Base-by-base conservation (phyloP, 169 alveolate species). In the Cyclospora cayetanensis region DNA sequence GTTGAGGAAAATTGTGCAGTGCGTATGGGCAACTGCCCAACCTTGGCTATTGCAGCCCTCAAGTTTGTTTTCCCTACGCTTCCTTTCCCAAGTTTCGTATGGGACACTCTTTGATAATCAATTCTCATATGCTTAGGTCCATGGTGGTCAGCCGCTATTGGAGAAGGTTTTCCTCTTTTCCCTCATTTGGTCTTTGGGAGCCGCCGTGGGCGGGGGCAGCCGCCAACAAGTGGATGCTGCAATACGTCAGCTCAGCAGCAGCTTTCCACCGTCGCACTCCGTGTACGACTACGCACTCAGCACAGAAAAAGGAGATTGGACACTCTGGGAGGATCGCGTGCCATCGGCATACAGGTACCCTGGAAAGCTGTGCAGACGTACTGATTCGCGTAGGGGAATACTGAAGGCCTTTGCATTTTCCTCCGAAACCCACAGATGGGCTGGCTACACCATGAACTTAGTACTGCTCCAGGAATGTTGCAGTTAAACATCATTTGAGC, bases 181-280 rank as follows among this genome's bases (percentile, higher is more conserved):
- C 34, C 90, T 97, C 31, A 93, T 97, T n/a, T 98, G 99, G 99
- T 96, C 98, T 20, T 80, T 98, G 90, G 99, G 99, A 7, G 98
- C 97, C 0, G 94, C 98, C 20, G 98, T 97, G 65, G 97, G 97
- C 60, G 99, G 96, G 86, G 95, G 93, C 90, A 96, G 98, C 88
- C 92, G 99, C 65, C 94, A 93, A 31, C 91, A 92, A 22, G 91
- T 98, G 43, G 97, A 97, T 90, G 93, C 94, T 68, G 92, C 93
- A 41, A 94, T 97, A 65, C 96, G 98, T 35, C 97, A 97, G 63
- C 95, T 96, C 83, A 98, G 95, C 90, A 96, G 94, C 88, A 53
- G 90, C 92, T 95, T 98, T 95, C 99, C 99, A 22, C 96, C 96
- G 22, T 92, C 95, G 18, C 98, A 96, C 18, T 94, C 98, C 29